Percentiles rank a stretch among this genome's conserved stretches.
phyloP scores from a whole-genome alignment of 192 early-diverging fungal species.

The Physocladia obscura region DNA sequence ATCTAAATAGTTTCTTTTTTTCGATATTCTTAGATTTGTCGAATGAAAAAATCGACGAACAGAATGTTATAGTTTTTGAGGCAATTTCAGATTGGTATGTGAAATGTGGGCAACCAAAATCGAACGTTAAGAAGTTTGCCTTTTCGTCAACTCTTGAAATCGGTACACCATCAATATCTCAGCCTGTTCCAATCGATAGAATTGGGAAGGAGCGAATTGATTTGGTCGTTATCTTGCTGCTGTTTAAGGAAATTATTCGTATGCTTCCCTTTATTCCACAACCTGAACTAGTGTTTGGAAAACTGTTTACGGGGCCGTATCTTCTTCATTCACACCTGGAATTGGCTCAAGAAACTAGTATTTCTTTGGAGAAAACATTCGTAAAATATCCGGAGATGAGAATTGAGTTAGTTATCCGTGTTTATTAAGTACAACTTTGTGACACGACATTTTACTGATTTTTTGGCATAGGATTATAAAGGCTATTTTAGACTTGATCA shows the following conservation, averaged over 20 bases:
- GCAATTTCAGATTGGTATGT: constrained; percentile 34
- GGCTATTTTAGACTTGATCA: constrained; percentile 49
- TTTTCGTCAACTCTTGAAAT: constrained; percentile 28
- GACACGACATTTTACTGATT: not conserved
- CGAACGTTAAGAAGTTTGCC: constrained; percentile 20
- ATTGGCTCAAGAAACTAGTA: constrained; percentile 36
- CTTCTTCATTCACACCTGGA: constrained; percentile 40
- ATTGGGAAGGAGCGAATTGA: constrained; percentile 23
- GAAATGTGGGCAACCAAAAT: constrained; percentile 10
- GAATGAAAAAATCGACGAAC: constrained; percentile 2
- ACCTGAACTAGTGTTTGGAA: constrained; percentile 44
- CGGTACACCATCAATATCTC: not conserved
- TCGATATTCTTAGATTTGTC: not conserved
- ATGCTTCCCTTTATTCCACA: constrained; percentile 44
- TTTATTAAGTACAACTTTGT: not conserved
- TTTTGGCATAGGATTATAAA: constrained; percentile 50
- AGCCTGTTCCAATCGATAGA: constrained; percentile 14
- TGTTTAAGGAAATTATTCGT: constrained; percentile 47
- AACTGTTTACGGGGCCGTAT: constrained; percentile 48
- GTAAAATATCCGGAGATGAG: constrained; percentile 38
- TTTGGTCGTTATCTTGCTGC: constrained; percentile 23
- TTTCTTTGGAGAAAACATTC: constrained; percentile 38
- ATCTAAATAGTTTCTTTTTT: not conserved
- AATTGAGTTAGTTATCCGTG: constrained; percentile 30
- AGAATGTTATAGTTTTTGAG: constrained; percentile 25